Conservation (phyloP, 306 rosid species). For the Casuarina equisetifolia region DNA sequence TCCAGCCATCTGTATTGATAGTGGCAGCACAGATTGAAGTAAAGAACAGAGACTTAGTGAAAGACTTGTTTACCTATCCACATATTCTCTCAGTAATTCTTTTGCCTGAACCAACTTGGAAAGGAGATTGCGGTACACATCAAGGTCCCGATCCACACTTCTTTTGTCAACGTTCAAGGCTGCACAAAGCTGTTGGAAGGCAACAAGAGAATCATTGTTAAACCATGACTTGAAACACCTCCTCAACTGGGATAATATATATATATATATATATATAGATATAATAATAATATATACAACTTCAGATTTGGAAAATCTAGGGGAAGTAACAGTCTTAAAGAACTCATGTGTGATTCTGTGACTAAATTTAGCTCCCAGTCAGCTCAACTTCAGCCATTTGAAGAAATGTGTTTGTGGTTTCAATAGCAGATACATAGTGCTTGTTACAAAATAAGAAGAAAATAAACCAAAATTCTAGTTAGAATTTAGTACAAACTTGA, state of each 20-base stretch:
- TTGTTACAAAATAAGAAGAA: neutral
- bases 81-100: conserved; percentile 88
- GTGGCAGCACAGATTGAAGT: conserved; percentile 3
- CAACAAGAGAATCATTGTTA: conserved; percentile 26
- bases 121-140: conserved; percentile 90
- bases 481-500: neutral
- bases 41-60: neutral
- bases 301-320: neutral
- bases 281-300: neutral
- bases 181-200: conserved; percentile 70
- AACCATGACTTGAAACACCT: neutral
- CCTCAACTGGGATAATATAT: neutral
- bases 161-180: conserved; percentile 73
- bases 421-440: neutral
- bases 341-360: neutral
- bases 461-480: neutral
- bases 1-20: neutral
- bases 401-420: neutral
- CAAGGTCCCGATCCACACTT: conserved; percentile 96
- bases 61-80: conserved; percentile 66
- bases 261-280: no score
- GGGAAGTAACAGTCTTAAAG: neutral
- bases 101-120: conserved; percentile 98
- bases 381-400: neutral
- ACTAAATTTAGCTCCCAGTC: neutral